Percentiles rank a stretch among this genome's conserved stretches.
Conservation (phyloP, 2,329 filamentous ascomycete genomes). For the Amesomyces nigricolor region DNA sequence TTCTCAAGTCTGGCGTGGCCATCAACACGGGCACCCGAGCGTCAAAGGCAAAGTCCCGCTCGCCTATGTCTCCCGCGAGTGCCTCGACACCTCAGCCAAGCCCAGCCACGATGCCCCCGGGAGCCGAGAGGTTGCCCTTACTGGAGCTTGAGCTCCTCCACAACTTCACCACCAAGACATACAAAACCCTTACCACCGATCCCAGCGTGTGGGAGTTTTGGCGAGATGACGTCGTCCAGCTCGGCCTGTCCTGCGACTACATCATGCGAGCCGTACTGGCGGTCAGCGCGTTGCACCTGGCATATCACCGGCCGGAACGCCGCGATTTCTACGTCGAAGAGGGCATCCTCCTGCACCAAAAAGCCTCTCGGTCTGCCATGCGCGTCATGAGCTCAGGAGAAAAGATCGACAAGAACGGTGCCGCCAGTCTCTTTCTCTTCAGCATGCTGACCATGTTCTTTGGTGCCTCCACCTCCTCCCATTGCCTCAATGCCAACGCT, state of each 20-base stretch:
- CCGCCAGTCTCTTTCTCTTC: conserved; percentile 27
- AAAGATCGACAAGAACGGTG: conserved; percentile 18
- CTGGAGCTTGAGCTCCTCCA: conserved; percentile 48
- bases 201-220: conserved; percentile 40
- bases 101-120: not conserved
- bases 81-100: not conserved
- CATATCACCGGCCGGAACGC: conserved; percentile 35
- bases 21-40: not conserved
- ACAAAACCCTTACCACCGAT: conserved; percentile 41
- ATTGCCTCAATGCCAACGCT: no score
- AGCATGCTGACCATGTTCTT: conserved; percentile 33
- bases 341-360: conserved; percentile 28
- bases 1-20: conserved; percentile 18
- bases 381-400: conserved; percentile 22
- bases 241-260: conserved; percentile 42
- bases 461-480: conserved; percentile 13
- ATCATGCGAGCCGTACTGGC: conserved; percentile 46
- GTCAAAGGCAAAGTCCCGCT: conserved; percentile 6
- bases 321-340: conserved; percentile 35
- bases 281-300: conserved; percentile 45
- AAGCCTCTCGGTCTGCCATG: conserved; percentile 29
- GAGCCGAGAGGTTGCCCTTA: conserved; percentile 31
- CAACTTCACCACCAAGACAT: conserved; percentile 46
- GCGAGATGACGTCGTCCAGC: conserved; percentile 42
- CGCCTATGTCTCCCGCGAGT: conserved; percentile 1